phyloP scores from a whole-genome alignment of 2,329 filamentous ascomycete species.

The Colletotrichum caudatum region DNA sequence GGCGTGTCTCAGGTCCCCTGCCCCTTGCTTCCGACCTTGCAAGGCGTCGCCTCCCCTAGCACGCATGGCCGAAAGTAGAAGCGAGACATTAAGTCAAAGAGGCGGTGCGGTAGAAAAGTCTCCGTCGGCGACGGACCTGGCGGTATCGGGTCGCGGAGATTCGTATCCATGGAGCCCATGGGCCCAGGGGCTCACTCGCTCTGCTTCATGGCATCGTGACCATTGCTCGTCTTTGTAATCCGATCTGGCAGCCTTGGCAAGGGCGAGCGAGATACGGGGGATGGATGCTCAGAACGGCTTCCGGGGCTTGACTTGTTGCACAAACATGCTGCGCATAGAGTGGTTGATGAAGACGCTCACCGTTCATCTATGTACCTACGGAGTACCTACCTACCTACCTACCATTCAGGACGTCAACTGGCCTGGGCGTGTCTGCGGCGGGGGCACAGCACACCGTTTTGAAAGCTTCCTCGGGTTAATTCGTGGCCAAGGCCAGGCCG shows the following conservation, averaged over 20 bases:
- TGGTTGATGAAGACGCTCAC: conserved; percentile 28
- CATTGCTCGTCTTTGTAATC: conserved; percentile 12
- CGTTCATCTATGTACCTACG: neutral
- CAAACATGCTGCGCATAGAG: conserved; percentile 21
- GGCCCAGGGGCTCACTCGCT: neutral
- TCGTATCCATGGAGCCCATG: conserved; percentile 26
- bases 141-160: conserved; percentile 19
- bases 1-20: conserved; percentile 39
- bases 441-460: conserved; percentile 11
- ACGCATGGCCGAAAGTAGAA: conserved; percentile 32
- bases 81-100: conserved; percentile 7
- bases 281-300: conserved; percentile 22
- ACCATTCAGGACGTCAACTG: neutral
- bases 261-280: conserved; percentile 15
- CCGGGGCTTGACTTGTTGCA: neutral
- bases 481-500: neutral
- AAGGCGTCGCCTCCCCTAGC: conserved; percentile 38
- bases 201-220: conserved; percentile 5
- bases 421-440: neutral
- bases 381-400: too few species aligned
- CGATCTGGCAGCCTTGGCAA: conserved; percentile 23
- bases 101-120: conserved; percentile 38
- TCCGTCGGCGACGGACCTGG: conserved; percentile 35
- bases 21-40: conserved; percentile 38
- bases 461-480: conserved; percentile 6